These are phyloP conservation scores for Quercus engelmannii DNA, from an alignment of 306 rosid species.

Conservation along the genomic window DNA sequence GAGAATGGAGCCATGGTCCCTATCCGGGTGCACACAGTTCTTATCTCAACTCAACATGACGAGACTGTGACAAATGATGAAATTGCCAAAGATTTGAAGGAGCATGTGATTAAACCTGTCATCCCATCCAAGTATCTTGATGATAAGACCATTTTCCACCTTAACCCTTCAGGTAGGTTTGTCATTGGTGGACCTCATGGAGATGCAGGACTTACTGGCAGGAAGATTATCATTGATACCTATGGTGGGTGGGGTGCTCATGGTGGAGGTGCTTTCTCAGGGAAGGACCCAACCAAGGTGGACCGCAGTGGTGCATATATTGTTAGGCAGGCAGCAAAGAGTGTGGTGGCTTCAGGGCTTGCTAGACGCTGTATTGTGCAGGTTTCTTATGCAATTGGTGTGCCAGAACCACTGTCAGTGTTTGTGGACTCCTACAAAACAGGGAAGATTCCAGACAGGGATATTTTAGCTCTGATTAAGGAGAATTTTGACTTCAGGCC, in stretches of 20 bases:
- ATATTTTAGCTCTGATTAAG: constrained; percentile 57
- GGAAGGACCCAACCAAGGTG: constrained; percentile 83
- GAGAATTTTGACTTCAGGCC: constrained; percentile 78
- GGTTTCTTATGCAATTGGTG: constrained; percentile 86
- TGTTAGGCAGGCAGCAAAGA: constrained; percentile 79
- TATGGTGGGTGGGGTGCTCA: constrained; percentile 93
- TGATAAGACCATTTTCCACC: constrained; percentile 74
- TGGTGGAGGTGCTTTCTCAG: constrained; percentile 85
- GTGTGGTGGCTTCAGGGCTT: constrained; percentile 75
- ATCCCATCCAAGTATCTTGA: constrained; percentile 66
- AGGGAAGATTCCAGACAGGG: constrained; percentile 60
- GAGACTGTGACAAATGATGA: constrained; percentile 61
- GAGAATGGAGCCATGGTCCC: constrained; percentile 84
- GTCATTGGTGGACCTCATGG: constrained; percentile 89
- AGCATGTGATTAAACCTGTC: constrained; percentile 72
- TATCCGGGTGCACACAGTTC: constrained; percentile 71
- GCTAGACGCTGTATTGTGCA: constrained; percentile 76
- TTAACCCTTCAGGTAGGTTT: constrained; percentile 75
- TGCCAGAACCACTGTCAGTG: constrained; percentile 70
- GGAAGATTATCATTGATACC: constrained; percentile 78
- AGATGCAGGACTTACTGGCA: constrained; percentile 81
- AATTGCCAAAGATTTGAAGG: constrained; percentile 62
- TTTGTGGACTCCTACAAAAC: constrained; percentile 67
- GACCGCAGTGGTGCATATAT: constrained; percentile 78
- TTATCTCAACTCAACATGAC: constrained; percentile 78